A percentile compares a stretch with the other conserved stretches of the same genome.
phyloP scores from a whole-genome alignment of 2,329 filamentous ascomycete species.

The Stemphylium lycopersici region DNA sequence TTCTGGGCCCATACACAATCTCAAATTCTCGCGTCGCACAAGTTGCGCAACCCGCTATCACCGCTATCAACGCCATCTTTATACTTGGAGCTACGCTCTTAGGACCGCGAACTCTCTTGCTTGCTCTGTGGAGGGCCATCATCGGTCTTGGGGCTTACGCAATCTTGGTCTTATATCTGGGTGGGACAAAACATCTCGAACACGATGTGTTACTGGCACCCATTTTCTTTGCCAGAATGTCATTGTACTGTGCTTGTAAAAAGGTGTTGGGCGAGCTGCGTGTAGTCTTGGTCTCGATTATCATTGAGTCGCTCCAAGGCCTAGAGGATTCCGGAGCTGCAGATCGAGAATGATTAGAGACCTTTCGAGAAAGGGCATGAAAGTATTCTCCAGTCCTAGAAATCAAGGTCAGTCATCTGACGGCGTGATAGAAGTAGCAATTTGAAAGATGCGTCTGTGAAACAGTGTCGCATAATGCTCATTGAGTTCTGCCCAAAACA shows the following conservation, averaged over 20 bases:
- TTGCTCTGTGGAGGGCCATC: conserved; percentile 5
- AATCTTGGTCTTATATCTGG: background rate
- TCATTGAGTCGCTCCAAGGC: too few species aligned
- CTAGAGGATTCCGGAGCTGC: too few species aligned
- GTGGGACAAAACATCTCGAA: background rate
- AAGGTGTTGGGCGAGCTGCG: background rate
- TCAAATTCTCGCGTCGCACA: background rate
- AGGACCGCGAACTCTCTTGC: background rate
- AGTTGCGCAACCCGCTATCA: background rate
- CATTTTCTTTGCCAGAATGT: background rate
- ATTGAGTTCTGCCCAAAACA: too few species aligned
- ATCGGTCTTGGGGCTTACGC: background rate
- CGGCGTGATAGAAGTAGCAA: too few species aligned
- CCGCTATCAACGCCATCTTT: background rate
- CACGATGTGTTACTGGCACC: conserved; percentile 6
- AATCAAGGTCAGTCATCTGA: too few species aligned
- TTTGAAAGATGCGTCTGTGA: too few species aligned
- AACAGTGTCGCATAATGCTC: too few species aligned
- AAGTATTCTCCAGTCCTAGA: too few species aligned
- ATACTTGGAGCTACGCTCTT: background rate
- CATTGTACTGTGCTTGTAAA: conserved; percentile 48
- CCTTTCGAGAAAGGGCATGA: too few species aligned
- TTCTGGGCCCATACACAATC: conserved; percentile 1
- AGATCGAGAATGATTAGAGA: too few species aligned
- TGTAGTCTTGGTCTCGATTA: too few species aligned